These are phyloP conservation scores for Fraxinus pennsylvanica DNA, from an alignment of 257 asterid species.

Conservation along the genomic window DNA sequence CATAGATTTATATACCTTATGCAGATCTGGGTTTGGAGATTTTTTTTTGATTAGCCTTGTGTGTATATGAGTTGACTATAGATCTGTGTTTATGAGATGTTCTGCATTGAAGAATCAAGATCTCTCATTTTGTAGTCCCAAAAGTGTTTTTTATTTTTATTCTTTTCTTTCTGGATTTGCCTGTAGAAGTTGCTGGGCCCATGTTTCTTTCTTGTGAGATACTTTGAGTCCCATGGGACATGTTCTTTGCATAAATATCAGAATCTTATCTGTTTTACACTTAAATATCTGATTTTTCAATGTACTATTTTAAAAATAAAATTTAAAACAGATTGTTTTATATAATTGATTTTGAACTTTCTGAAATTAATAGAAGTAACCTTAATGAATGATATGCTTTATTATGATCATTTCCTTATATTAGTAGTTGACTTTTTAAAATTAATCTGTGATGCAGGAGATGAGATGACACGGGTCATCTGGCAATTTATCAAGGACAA, in stretches of 20 bases:
- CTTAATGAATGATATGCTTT: conserved; percentile 6
- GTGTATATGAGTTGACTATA: not conserved
- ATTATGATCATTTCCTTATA: not conserved
- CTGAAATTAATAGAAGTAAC: conserved; percentile 14
- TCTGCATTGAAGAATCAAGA: conserved; percentile 21
- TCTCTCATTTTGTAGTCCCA: conserved; percentile 20
- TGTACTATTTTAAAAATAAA: not conserved
- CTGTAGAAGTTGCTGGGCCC: conserved; percentile 16
- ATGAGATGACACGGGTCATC: conserved; percentile 98
- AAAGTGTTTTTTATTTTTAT: not conserved
- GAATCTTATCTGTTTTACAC: not conserved
- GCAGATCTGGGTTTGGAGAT: conserved; percentile 25
- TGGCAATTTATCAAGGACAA: conserved; percentile 93
- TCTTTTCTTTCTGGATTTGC: not conserved
- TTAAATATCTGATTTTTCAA: not conserved
- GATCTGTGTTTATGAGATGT: conserved; percentile 16
- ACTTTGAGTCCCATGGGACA: conserved; percentile 13
- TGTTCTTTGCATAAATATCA: not conserved
- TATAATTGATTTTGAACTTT: conserved; percentile 9
- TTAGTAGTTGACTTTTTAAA: not conserved
- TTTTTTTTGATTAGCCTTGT: conserved; percentile 2
- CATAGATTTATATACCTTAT: conserved; percentile 15
- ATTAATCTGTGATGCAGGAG: conserved; percentile 57
- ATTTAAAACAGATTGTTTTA: not conserved
- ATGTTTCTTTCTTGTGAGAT: conserved; percentile 15